Conservation (phyloP, 106 monocot species). For the Agapanthus africanus region DNA sequence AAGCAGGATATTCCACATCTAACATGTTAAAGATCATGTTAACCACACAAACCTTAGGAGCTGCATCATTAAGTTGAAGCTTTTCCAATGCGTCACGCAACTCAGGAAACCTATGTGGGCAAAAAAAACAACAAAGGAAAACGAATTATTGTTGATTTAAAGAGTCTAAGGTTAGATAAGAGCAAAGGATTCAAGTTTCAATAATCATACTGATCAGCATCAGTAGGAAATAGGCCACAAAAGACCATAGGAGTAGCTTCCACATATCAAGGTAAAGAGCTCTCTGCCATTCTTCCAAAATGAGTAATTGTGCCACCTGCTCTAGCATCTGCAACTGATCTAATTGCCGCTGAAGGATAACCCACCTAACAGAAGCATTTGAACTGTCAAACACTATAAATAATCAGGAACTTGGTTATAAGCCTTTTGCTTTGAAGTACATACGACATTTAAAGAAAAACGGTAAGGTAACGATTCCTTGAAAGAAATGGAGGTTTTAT, state of each 20-base stretch:
- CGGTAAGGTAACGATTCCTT: no score
- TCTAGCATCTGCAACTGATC: conserved; percentile 90
- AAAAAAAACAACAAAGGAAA: background rate
- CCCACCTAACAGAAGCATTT: conserved; percentile 50
- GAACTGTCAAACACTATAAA: background rate
- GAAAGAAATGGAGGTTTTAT: background rate
- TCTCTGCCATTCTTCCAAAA: conserved; percentile 57
- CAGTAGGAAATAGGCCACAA: conserved; percentile 85
- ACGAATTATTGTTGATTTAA: background rate
- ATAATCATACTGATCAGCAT: conserved; percentile 74
- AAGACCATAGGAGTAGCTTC: conserved; percentile 95
- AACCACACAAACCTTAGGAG: conserved; percentile 49
- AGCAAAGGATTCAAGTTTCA: background rate
- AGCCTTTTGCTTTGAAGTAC: no score
- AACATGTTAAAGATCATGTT: background rate
- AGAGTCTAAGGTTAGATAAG: background rate
- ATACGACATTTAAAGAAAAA: no score
- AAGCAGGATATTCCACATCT: background rate
- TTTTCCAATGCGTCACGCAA: conserved; percentile 95
- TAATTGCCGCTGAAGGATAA: conserved; percentile 85
- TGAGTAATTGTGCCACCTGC: conserved; percentile 94
- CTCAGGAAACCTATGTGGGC: conserved; percentile 62
- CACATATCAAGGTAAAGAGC: conserved; percentile 77
- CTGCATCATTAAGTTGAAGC: conserved; percentile 96
- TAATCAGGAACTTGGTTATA: no score